A percentile compares a stretch with the other conserved stretches of the same genome.
phyloP scores from a whole-genome alignment of 768 basidiomycete species.

The Rhodosporidiobolus odoratus region DNA sequence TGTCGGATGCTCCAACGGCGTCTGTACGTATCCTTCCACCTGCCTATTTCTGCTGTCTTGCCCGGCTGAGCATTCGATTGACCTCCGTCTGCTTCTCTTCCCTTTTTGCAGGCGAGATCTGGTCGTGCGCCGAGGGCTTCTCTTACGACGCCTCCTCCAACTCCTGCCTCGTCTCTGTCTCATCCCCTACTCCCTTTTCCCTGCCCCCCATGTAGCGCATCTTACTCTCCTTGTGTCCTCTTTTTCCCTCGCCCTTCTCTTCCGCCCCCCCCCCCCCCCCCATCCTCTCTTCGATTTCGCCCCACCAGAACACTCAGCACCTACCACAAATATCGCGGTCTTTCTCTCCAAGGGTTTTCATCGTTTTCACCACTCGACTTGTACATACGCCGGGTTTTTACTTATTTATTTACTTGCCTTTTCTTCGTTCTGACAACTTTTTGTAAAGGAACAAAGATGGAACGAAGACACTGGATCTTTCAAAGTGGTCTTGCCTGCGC shows the following conservation, averaged over 20 bases:
- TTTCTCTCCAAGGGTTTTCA: no score
- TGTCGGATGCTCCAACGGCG: constrained; percentile 6
- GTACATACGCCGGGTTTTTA: no score
- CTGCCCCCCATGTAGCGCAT: not conserved
- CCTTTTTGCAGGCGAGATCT: constrained; percentile 1
- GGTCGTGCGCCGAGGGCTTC: constrained; percentile 8
- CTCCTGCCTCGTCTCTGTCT: not conserved
- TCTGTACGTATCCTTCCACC: not conserved
- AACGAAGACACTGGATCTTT: no score
- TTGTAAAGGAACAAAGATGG: no score
- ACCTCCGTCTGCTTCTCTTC: not conserved
- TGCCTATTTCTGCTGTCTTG: not conserved
- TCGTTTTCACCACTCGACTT: no score
- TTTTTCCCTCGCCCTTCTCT: not conserved
- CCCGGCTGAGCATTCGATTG: not conserved
- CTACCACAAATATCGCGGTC: no score
- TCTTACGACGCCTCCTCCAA: not conserved
- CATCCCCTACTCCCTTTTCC: not conserved
- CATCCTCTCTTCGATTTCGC: not conserved
- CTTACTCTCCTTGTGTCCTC: not conserved
- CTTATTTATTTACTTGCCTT: no score
- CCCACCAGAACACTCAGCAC: no score
- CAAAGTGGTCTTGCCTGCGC: no score
- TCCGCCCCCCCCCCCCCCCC: not conserved
- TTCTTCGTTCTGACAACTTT: no score